Base-by-base conservation (phyloP, 352 stramenopile species). In the Phytophthora rubi region DNA sequence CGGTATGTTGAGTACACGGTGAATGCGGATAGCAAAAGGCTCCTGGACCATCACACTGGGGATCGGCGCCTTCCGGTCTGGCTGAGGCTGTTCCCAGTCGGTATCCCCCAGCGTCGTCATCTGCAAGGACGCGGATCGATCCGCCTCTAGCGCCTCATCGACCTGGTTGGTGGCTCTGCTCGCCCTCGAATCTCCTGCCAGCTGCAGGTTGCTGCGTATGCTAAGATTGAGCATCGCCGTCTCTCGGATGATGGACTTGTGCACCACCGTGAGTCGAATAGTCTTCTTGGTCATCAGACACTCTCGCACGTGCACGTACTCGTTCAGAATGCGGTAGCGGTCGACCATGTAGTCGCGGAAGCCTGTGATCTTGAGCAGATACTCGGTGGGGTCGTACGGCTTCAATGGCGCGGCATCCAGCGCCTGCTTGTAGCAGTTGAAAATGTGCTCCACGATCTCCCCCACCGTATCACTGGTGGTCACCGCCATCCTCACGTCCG, bases 271-370 rank as follows among this genome's bases (percentile, higher is more conserved):
- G 47, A 96, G 73, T 2, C 89, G 85, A 23, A 96, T 82, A 13
- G 86, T 94, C 63, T 95, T 95, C 76, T 96, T 96, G 1, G 85
- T 92, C 52, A 96, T 65, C 28, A 95, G 69, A 68, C 87, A 95
- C 63, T 96, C 87, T 44, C 89, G 89, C 30, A 96, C 87, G 51
- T 94, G 88, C 59, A 95, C 89, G 75, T 96, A 96, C 75, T 96
- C 87, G 66, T 95, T 91, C 72, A 96, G 77, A 26, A 92, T 85
- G 42, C 89, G 85, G 59, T 85, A 92, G 6, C 85, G 77, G 63
- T 96, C 89, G 37, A 94, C 89, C 79, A 96, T 84, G 56, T 93
- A 96, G 72, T 96, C 89, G 21, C 88, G 86, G 61, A 87, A 95
- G 23, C 89, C 87, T 9, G 82, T 96, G 30, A 96, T 89, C 70